A percentile compares a stretch with the other conserved stretches of the same genome.
Evolutionary conservation across 129 eudicot genomes (phyloP).

Genomic region (Flaveria ramosissima): DNA sequence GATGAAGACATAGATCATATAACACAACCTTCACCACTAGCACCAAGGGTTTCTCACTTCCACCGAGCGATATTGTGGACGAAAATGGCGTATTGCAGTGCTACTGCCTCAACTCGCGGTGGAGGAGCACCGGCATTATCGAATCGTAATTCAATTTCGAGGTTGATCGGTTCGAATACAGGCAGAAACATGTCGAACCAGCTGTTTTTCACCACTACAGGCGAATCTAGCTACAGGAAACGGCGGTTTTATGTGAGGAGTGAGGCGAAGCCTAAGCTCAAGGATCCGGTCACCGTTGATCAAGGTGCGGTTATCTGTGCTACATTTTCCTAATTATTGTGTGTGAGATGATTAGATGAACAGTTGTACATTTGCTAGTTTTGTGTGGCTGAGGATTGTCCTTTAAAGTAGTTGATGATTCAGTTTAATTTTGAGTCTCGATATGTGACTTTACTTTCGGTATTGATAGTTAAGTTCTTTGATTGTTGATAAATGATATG

Average conservation of each 20-base stretch:
- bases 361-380: neutral
- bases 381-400: slow-evolving; percentile 14
- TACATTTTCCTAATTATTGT: slow-evolving; percentile 3
- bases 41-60: slow-evolving; percentile 12
- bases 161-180: slow-evolving; percentile 34
- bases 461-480: neutral
- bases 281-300: slow-evolving; percentile 47
- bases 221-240: slow-evolving; percentile 29
- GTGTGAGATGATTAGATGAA: neutral
- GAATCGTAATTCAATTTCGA: slow-evolving; percentile 39
- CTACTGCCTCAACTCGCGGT: slow-evolving; percentile 33
- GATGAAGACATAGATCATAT: neutral
- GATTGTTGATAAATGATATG: neutral
- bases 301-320: slow-evolving; percentile 38
- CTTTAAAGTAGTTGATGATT: slow-evolving; percentile 9
- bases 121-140: slow-evolving; percentile 27
- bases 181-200: slow-evolving; percentile 29
- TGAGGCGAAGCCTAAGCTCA: slow-evolving; percentile 43
- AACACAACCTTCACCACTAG: neutral
- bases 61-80: neutral
- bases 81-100: slow-evolving; percentile 48
- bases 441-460: slow-evolving; percentile 11
- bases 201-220: slow-evolving; percentile 24
- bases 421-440: neutral
- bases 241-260: slow-evolving; percentile 47